Base-by-base conservation (phyloP, 305 asterid species). In the Nicotiana rustica region DNA sequence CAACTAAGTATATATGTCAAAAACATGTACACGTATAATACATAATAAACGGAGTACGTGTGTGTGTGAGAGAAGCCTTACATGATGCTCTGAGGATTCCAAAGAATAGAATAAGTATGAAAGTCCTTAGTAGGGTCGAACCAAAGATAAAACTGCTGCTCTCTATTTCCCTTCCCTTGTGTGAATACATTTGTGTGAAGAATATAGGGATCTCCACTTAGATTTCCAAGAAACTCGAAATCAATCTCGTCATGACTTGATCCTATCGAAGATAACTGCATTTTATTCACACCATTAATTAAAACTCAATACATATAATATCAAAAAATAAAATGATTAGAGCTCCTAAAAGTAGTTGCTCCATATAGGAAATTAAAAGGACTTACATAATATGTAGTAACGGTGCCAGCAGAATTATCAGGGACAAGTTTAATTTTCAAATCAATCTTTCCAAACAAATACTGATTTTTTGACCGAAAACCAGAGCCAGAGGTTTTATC, bases 321-420 rank as follows among this genome's bases (percentile, higher is more conserved):
- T 49, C 4, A 10, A 49, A 49, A 49, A 49, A 12, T 44, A 44
- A 44, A 52, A 52, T 13, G 15, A 55, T 55, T 55, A 55, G 18
- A 55, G 14, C 61, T 55, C 61, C 5, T 5, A 4, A n/a, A 21
- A 57, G 2, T 6, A 14, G 1, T 52, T 52, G 59, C 17, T 52
- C 17, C 17, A 52, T 52, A 52, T 49, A 49, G 35, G 60, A 57
- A 57, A 25, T 25, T 25, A 25, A 68, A 29, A 3, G 0, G 2
- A 5, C 81, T 69, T 73, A 82, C 84, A 78, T 82, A 82, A 29
- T 70, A 82, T 38, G 84, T 69, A 17, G 84, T 81, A 60, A 81
- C 84, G 0, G 84, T 81, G 49, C 84, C 84, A 44, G 84, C 84
- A 19, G 84, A 73, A 38, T 82, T 82, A 21, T 81, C 84, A 19